Evolutionary conservation across 2,329 filamentous ascomycete genomes (phyloP).

Genomic region (Colletotrichum sp.): DNA sequence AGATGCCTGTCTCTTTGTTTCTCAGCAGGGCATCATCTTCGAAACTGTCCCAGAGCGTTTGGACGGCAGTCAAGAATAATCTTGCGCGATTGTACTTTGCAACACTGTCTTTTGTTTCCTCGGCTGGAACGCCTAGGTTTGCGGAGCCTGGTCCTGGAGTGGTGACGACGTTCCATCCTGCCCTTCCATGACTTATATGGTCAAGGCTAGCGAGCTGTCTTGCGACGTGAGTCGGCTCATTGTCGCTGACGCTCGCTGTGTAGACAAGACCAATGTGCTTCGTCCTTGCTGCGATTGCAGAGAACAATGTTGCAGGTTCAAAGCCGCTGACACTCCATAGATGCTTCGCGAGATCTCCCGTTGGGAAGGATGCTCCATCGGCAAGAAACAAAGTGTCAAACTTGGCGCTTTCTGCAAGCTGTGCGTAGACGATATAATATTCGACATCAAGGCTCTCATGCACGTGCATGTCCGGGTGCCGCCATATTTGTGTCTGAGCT

Average conservation of each 20-base stretch:
- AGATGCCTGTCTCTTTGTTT: not conserved
- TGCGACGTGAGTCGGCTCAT: not conserved
- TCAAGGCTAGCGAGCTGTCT: not conserved
- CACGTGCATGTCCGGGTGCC: constrained; percentile 2
- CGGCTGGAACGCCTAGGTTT: not conserved
- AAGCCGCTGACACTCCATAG: not conserved
- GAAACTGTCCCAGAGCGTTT: not conserved
- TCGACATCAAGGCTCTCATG: constrained; percentile 16
- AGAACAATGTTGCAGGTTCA: not conserved
- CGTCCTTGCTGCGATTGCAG: not conserved
- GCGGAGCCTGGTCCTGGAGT: not conserved
- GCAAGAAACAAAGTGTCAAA: constrained; percentile 7
- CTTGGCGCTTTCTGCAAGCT: constrained; percentile 14
- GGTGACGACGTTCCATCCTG: not conserved
- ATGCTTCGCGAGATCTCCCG: not conserved
- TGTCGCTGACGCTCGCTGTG: constrained; percentile 5
- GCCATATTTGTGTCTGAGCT: constrained; percentile 6
- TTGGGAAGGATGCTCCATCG: not conserved
- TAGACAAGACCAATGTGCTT: not conserved
- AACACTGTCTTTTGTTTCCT: not conserved
- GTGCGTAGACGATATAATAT: constrained; percentile 12
- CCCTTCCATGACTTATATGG: not conserved
- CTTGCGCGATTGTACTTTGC: not conserved
- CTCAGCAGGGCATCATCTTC: not conserved
- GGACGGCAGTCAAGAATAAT: not conserved